Evolutionary conservation across 495 filamentous ascomycete genomes (phyloP), one percentile per base, ranked within the genome.

Genomic region (Achaetomiella virescens): DNA sequence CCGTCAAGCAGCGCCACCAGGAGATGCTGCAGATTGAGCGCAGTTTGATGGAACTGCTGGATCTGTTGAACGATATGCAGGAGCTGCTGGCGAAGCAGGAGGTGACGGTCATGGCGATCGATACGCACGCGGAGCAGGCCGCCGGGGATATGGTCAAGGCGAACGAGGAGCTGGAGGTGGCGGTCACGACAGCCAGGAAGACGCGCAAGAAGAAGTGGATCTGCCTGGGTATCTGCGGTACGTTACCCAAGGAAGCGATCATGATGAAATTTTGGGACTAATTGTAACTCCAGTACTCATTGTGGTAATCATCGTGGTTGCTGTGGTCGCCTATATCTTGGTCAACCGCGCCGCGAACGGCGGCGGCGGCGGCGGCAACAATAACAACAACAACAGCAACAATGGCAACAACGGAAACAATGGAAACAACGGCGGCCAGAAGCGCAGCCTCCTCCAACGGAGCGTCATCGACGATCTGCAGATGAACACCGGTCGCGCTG

Each of bases 151-250:
- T 97, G 49, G 78, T 81, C 55, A 84, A 89, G 61, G 95, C 84
- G 49, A 95, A 91, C 65, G 78, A 80, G 50, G 81, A 97, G 72
- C 82, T 97, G 36, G 82, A 75, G 42, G 77, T 77, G 17, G 95
- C 91, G 15, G 85, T 95, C 45, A 74, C 75, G 31, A 95, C 87
- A 58, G 91, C 95, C n/a, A 74, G 84, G 62, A 80, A 80, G 48
- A 84, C 86, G 35, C 81, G 89, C 58, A 88, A 84, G 75, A 97
- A 95, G 90, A 98, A 97, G 88, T 98, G 93, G 93, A 92, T 89
- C 66, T 96, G 91, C 72, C 70, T 97, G 66, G 81, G 86, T 62
- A 88, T 97, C 60, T 66, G 80, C 59, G 75, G 88, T 91, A 83
- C 74, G 87, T 89, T 44, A 51, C 43, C 57, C 57, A 14, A 35